phyloP scores from a whole-genome alignment of 2,329 filamentous ascomycete species.

The Cylindrodendrum hubeiense region DNA sequence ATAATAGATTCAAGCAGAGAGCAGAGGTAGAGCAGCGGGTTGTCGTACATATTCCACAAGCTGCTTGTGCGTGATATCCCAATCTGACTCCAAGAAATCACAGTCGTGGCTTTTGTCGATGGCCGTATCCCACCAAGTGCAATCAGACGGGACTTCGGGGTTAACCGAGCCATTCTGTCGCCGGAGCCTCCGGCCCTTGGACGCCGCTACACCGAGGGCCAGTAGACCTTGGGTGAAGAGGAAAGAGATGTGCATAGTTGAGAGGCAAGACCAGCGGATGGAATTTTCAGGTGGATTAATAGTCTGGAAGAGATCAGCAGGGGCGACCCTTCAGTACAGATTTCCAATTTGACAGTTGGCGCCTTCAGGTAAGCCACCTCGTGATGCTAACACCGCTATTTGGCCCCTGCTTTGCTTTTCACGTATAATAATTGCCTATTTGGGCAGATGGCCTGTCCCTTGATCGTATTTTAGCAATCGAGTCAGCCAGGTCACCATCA shows the following conservation, averaged over 20 bases:
- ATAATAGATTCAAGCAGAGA: neutral
- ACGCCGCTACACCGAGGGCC: constrained; percentile 8
- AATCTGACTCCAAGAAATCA: constrained; percentile 7
- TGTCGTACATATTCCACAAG: constrained; percentile 14
- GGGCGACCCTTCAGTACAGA: constrained; percentile 12
- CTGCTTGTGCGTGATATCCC: constrained; percentile 6
- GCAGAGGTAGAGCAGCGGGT: no score
- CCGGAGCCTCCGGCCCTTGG: constrained; percentile 1
- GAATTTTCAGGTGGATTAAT: neutral
- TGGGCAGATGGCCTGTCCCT: neutral
- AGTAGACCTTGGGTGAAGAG: neutral
- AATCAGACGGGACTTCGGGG: constrained; percentile 14
- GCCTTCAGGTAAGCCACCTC: neutral
- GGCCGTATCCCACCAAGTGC: constrained; percentile 18
- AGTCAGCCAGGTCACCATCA: no score
- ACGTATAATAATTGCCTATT: neutral
- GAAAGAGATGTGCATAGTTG: constrained; percentile 1
- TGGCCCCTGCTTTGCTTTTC: neutral
- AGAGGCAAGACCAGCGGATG: neutral
- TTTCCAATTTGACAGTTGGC: neutral
- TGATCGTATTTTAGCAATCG: neutral
- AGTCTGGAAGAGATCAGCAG: constrained; percentile 2
- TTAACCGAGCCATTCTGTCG: constrained; percentile 14
- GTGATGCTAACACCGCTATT: neutral
- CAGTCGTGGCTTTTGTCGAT: constrained; percentile 14